These are phyloP conservation scores for Leccinum sublutescens DNA, from an alignment of 768 basidiomycete species.

Conservation along the genomic window DNA sequence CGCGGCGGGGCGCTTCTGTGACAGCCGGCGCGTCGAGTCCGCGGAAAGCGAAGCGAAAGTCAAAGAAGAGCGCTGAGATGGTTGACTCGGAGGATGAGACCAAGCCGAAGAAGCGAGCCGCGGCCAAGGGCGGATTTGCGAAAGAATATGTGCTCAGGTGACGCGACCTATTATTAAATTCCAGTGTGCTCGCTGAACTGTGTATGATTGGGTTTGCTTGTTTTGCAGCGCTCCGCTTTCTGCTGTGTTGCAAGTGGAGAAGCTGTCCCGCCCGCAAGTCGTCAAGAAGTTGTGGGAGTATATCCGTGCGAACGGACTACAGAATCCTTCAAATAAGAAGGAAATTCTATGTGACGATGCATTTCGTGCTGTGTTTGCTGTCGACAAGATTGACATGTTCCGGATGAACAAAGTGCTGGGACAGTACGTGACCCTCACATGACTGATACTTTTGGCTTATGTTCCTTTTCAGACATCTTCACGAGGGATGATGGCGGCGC, in stretches of 20 bases:
- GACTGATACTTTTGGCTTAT: not conserved
- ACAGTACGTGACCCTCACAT: conserved; percentile 44
- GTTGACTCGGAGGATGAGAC: conserved; percentile 49
- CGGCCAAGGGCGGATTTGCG: conserved; percentile 70
- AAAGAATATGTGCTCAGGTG: conserved; percentile 78
- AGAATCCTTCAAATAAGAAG: conserved; percentile 80
- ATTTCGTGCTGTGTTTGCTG: conserved; percentile 72
- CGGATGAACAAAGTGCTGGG: conserved; percentile 91
- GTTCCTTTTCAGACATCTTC: conserved; percentile 28
- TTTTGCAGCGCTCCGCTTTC: conserved; percentile 65
- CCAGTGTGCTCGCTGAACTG: not conserved
- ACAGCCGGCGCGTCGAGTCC: conserved; percentile 39
- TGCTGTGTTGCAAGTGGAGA: conserved; percentile 61
- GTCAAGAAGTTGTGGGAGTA: conserved; percentile 91
- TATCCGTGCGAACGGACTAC: conserved; percentile 76
- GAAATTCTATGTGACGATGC: conserved; percentile 82
- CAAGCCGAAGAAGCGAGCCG: conserved; percentile 51
- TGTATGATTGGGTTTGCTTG: conserved; percentile 1
- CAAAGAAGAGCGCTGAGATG: conserved; percentile 55
- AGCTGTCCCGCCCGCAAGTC: conserved; percentile 82
- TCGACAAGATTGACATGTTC: conserved; percentile 89
- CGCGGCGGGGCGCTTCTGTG: conserved; percentile 43
- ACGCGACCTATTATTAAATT: not conserved
- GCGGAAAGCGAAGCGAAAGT: conserved; percentile 42
- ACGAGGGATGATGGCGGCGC: conserved; percentile 21